Evolutionary conservation across 1,284 basidiomycete species (phyloP).

Genomic region (Takashimella tepidaria): DNA sequence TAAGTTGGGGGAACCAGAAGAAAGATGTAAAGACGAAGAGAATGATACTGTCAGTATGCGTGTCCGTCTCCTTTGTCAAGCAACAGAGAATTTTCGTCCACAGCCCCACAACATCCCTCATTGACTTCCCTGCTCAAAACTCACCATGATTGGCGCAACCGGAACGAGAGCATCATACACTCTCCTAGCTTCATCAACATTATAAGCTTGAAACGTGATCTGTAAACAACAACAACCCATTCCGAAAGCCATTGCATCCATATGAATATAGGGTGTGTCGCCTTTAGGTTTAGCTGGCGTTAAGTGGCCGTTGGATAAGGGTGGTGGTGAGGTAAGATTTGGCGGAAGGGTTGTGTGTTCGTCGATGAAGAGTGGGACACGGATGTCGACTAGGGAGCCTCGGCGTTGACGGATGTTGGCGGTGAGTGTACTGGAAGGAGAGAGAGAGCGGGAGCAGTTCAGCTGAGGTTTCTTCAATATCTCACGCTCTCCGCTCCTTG

Average conservation of each 20-base stretch:
- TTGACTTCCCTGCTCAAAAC: slow-evolving; percentile 29
- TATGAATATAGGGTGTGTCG: slow-evolving; percentile 70
- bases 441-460: too few relatives aligned
- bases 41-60: too few relatives aligned
- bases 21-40: too few relatives aligned
- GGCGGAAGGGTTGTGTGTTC: slow-evolving; percentile 56
- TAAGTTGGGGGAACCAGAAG: too few relatives aligned
- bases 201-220: slow-evolving; percentile 95
- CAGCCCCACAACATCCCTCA: too few relatives aligned
- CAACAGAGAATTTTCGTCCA: too few relatives aligned
- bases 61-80: too few relatives aligned
- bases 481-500: slow-evolving; percentile 4
- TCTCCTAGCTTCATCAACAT: slow-evolving; percentile 81
- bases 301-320: slow-evolving; percentile 22
- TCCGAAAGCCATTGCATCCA: slow-evolving; percentile 99
- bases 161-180: slow-evolving; percentile 95
- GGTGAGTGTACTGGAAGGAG: slow-evolving; percentile 75
- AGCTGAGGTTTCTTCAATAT: too few relatives aligned
- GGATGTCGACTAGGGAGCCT: slow-evolving; percentile 91
- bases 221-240: slow-evolving; percentile 99
- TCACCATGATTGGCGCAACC: slow-evolving; percentile 86
- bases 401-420: slow-evolving; percentile 88
- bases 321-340: slow-evolving; percentile 14
- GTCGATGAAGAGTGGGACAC: slow-evolving; percentile 90
- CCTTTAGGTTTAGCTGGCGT: slow-evolving; percentile 47